Base-by-base conservation (phyloP, 805 yeast genomes). In the Hanseniaspora taiwanica region DNA sequence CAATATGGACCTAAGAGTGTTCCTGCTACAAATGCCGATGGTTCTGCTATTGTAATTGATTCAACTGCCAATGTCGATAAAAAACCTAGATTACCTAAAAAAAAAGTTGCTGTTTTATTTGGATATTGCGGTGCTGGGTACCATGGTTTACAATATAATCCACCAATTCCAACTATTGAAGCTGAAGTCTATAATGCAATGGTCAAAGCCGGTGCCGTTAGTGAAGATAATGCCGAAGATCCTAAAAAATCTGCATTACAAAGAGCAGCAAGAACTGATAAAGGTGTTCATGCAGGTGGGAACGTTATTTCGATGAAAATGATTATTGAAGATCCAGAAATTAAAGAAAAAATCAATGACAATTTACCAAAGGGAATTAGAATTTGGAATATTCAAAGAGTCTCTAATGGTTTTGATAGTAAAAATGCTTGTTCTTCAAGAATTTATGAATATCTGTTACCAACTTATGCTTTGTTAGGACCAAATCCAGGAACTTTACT, bases 211-310 rank as follows among this genome's bases (percentile, higher is more conserved):
- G 96, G 94, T 16, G 96, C 94, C 4, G 74, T 87, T 42, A 81
- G 94, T 1, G 74, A 75, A 44, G 91, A 82, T 51, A 87, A 87
- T 59, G 75, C 94, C 6, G 80, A 77, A 43, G 96, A 89, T 56
- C 74, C 87, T 52, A 86, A 84, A 55, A 87, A 87, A 56, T 74
- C 77, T 40, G 86, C 91, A 0, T 82, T 89, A 54, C 79, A 78
- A 83, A 69, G 91, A 59, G 84, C 87, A 39, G 89, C 89, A 4
- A 69, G 89, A 63, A 81, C 89, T 3, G 97, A 87, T 59, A 89
- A 89, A 60, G 97, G 96, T 45, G 97, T 87, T 19, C 97, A 87
- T 61, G 96, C 97, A 10, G 95, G 96, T 2, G 96, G 96, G 21
- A 87, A 87, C 57, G 85, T 86, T 18, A 72, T 89, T 35, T 80